A percentile compares a stretch with the other conserved stretches of the same genome.
These are phyloP conservation scores for Botryotinia globosa DNA, from an alignment of 2,329 filamentous ascomycete species.

Conservation along the genomic window DNA sequence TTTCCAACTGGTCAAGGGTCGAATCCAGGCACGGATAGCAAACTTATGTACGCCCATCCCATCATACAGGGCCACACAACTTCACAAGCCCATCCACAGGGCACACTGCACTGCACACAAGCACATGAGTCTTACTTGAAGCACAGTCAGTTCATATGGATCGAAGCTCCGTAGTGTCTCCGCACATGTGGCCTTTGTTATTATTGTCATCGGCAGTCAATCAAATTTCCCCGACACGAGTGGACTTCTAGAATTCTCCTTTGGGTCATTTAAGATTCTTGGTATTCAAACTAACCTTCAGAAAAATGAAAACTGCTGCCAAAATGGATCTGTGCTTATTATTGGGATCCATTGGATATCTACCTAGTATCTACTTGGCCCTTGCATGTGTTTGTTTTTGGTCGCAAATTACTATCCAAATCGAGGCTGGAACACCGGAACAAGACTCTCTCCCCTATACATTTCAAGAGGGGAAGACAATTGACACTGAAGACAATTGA, in stretches of 20 bases:
- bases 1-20: neutral
- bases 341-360: neutral
- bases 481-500: too few species aligned
- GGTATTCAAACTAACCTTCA: neutral
- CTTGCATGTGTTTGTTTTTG: slow-evolving; percentile 8
- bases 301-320: neutral
- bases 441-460: neutral
- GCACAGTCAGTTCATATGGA: neutral
- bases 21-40: neutral
- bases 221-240: slow-evolving; percentile 4
- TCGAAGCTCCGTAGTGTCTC: neutral
- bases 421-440: neutral
- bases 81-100: neutral
- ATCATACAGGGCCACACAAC: neutral
- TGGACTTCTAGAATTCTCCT: neutral
- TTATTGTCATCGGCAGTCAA: slow-evolving; percentile 14
- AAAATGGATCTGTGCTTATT: neutral
- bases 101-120: neutral
- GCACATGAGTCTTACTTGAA: neutral
- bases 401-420: slow-evolving; percentile 5
- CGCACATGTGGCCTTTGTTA: slow-evolving; percentile 1
- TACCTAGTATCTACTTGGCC: neutral
- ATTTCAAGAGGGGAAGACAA: neutral
- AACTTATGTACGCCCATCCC: neutral
- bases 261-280: neutral